A percentile compares a stretch with the other conserved stretches of the same genome.
phyloP scores from a whole-genome alignment of 1,139 yeast genomes.

The Yamadazyma friedrichii region DNA sequence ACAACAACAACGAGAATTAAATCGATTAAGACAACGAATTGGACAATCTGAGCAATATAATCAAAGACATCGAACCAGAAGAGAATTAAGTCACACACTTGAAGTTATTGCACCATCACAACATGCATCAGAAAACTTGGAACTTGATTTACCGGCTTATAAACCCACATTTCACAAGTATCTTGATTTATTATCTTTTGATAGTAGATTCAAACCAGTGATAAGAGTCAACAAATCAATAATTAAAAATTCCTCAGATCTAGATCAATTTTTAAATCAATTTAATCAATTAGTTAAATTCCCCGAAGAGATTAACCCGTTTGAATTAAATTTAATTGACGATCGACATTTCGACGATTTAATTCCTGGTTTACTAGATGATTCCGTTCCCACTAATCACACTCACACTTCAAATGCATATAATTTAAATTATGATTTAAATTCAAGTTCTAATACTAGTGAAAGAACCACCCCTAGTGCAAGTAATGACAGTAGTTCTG shows the following conservation, averaged over 20 bases:
- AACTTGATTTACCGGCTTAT: slow-evolving; percentile 36
- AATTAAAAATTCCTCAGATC: slow-evolving; percentile 26
- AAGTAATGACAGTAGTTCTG: too few species aligned
- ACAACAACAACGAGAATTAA: slow-evolving; percentile 6
- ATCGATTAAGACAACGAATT: slow-evolving; percentile 3
- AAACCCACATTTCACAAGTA: slow-evolving; percentile 34
- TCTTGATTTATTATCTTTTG: slow-evolving; percentile 40
- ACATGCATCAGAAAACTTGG: slow-evolving; percentile 2
- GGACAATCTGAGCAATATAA: slow-evolving; percentile 1
- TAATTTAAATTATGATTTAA: too few species aligned
- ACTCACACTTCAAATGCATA: not conserved
- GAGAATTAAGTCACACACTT: not conserved
- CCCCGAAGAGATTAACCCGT: slow-evolving; percentile 34
- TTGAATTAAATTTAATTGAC: slow-evolving; percentile 40
- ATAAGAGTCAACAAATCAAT: slow-evolving; percentile 35
- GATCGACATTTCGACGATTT: slow-evolving; percentile 34
- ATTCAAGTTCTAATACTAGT: too few species aligned
- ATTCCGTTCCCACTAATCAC: slow-evolving; percentile 8
- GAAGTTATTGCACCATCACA: not conserved
- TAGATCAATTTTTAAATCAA: slow-evolving; percentile 26
- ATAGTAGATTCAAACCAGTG: slow-evolving; percentile 40
- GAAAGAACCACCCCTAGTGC: too few species aligned
- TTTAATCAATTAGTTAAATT: slow-evolving; percentile 28
- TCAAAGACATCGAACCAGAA: slow-evolving; percentile 3
- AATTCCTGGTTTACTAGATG: slow-evolving; percentile 28